phyloP scores from a whole-genome alignment of 2,329 filamentous ascomycete genomes.

The Arthrobotrys entomopaga region DNA sequence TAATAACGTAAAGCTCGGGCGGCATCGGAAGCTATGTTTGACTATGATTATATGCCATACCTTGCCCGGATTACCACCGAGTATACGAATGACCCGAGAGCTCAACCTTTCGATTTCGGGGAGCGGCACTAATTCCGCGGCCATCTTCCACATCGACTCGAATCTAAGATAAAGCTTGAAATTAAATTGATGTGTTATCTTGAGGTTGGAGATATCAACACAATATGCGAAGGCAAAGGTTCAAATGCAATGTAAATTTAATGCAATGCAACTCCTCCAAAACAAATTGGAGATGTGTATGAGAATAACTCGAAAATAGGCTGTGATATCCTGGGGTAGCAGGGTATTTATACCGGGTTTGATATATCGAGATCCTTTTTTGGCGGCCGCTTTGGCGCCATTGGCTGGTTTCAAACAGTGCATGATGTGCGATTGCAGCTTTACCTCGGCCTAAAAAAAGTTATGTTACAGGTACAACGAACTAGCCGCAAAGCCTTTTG shows the following conservation, averaged over 20 bases:
- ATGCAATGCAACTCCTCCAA: too few relatives aligned
- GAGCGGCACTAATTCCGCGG: constrained; percentile 68
- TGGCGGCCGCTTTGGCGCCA: background rate
- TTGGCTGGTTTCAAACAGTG: background rate
- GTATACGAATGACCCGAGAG: constrained; percentile 79
- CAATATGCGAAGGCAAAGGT: too few relatives aligned
- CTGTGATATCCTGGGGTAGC: constrained; percentile 8
- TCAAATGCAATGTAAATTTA: background rate
- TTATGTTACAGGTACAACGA: background rate
- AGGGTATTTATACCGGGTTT: constrained; percentile 14
- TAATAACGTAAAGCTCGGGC: constrained; percentile 18
- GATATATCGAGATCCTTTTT: background rate
- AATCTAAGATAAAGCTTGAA: background rate
- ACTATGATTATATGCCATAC: constrained; percentile 61
- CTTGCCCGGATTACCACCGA: constrained; percentile 92
- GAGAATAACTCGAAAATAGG: too few relatives aligned
- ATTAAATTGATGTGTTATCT: constrained; percentile 6
- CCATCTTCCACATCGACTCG: constrained; percentile 34
- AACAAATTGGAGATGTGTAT: too few relatives aligned
- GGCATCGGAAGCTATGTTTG: background rate
- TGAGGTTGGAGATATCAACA: too few relatives aligned
- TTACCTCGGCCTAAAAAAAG: constrained; percentile 46
- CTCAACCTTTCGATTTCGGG: constrained; percentile 81
- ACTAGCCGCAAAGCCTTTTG: constrained; percentile 1
- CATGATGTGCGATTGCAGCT: constrained; percentile 10